These are phyloP conservation scores for Penicillium sp. DNA, from an alignment of 2,329 filamentous ascomycete species.

Conservation along the genomic window DNA sequence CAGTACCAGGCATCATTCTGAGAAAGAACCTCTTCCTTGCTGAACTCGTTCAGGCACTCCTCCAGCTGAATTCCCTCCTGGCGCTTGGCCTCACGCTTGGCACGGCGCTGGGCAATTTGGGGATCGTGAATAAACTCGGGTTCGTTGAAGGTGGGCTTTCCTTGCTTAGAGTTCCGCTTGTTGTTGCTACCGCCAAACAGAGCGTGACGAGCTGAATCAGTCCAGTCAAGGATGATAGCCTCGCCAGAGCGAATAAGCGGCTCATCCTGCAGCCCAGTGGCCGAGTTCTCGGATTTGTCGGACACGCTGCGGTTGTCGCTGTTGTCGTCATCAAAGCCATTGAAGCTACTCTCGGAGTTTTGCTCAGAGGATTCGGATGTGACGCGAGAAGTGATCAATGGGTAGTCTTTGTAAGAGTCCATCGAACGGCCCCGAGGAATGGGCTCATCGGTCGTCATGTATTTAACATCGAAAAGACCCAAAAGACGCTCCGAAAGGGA, in stretches of 20 bases:
- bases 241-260: conserved; percentile 61
- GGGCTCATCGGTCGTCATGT: conserved; percentile 58
- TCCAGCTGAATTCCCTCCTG: conserved; percentile 80
- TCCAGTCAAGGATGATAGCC: conserved; percentile 86
- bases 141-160: conserved; percentile 58
- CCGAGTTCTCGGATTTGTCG: conserved; percentile 23
- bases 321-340: conserved; percentile 16
- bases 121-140: conserved; percentile 58
- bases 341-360: conserved; percentile 5
- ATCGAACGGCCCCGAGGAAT: conserved; percentile 71
- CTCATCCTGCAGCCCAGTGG: background rate
- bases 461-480: conserved; percentile 75
- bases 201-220: conserved; percentile 64
- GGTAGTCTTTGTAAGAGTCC: conserved; percentile 60
- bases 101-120: conserved; percentile 64
- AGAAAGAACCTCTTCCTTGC: conserved; percentile 88
- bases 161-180: conserved; percentile 54
- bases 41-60: conserved; percentile 91
- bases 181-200: conserved; percentile 60
- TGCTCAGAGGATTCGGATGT: background rate
- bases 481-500: conserved; percentile 66
- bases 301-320: conserved; percentile 34
- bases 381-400: conserved; percentile 52
- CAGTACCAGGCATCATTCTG: conserved; percentile 98
- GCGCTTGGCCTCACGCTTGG: conserved; percentile 63